Percentiles rank a stretch among this genome's conserved stretches.
These are phyloP conservation scores for Phytophthora ramorum DNA, from an alignment of 352 stramenopile species.

Conservation along the genomic window DNA sequence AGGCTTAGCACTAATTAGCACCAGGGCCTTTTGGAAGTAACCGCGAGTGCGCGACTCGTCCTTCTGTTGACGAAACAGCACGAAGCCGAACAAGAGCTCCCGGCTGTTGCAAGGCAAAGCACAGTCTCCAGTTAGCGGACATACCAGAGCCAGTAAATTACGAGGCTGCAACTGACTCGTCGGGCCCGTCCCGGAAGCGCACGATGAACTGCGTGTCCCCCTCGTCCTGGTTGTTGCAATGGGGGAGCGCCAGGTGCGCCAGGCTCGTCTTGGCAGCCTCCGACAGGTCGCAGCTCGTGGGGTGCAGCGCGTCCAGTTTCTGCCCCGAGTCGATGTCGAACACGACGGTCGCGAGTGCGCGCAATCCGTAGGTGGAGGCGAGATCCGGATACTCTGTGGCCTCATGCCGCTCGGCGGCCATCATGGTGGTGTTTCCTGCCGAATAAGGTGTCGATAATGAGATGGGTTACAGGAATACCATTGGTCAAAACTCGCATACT, in stretches of 20 bases:
- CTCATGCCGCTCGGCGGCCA: background rate
- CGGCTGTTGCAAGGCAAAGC: conserved; percentile 20
- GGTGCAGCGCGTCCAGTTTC: conserved; percentile 72
- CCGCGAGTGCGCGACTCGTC: conserved; percentile 70
- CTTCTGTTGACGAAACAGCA: conserved; percentile 86
- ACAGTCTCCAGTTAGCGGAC: conserved; percentile 23
- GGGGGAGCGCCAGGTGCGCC: conserved; percentile 78
- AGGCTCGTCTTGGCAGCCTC: conserved; percentile 70
- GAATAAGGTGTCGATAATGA: too few species aligned
- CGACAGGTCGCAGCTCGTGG: conserved; percentile 48
- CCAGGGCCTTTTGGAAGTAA: conserved; percentile 88
- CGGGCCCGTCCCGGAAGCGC: conserved; percentile 54
- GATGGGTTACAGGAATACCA: too few species aligned
- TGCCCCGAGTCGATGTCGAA: conserved; percentile 86
- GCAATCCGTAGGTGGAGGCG: conserved; percentile 48
- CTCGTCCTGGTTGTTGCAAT: conserved; percentile 90
- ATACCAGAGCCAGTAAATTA: background rate
- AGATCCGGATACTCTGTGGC: conserved; percentile 4
- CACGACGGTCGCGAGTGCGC: conserved; percentile 75
- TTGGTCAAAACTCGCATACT: too few species aligned
- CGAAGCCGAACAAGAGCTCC: conserved; percentile 80
- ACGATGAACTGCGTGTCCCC: conserved; percentile 88
- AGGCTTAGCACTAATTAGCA: conserved; percentile 73
- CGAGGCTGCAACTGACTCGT: conserved; percentile 38
- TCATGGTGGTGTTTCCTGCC: background rate